phyloP scores from a whole-genome alignment of 208 protist genomes.

The Leishmania martiniquensis region DNA sequence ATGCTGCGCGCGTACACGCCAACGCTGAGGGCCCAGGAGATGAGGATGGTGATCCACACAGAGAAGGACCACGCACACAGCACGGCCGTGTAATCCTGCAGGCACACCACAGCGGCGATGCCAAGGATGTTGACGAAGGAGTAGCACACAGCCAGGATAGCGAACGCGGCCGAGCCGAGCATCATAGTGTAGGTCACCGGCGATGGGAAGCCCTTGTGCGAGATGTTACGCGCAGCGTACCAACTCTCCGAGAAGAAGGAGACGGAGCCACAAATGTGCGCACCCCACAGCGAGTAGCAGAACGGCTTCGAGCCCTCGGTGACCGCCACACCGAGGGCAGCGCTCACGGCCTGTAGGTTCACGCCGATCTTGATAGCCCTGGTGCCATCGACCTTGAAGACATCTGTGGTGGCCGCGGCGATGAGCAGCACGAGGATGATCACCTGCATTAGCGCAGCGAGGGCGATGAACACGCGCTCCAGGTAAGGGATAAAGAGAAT shows the following conservation, averaged over 20 bases:
- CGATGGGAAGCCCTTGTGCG: conserved; percentile 22
- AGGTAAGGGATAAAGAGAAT: conserved; percentile 24
- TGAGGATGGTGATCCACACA: conserved; percentile 33
- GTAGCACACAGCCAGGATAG: conserved; percentile 26
- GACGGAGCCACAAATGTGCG: conserved; percentile 16
- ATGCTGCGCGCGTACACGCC: conserved; percentile 26
- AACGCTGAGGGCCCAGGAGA: conserved; percentile 31
- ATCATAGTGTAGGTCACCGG: conserved; percentile 21
- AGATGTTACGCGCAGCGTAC: conserved; percentile 10
- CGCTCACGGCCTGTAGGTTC: conserved; percentile 14
- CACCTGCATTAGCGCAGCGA: conserved; percentile 16
- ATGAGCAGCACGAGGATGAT: conserved; percentile 26
- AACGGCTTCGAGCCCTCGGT: conserved; percentile 26
- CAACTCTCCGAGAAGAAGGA: conserved; percentile 16
- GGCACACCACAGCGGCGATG: conserved; percentile 17
- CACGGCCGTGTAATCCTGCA: conserved; percentile 31
- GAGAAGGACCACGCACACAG: conserved; percentile 37
- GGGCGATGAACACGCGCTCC: conserved; percentile 24
- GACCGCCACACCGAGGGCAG: conserved; percentile 14
- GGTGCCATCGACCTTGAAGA: conserved; percentile 27
- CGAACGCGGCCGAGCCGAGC: conserved; percentile 23
- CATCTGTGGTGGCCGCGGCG: conserved; percentile 18
- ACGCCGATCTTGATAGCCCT: conserved; percentile 16
- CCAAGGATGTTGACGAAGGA: conserved; percentile 26
- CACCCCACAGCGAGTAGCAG: conserved; percentile 35